Evolutionary conservation across 768 basidiomycete species (phyloP).

Genomic region (Boletus edulis): DNA sequence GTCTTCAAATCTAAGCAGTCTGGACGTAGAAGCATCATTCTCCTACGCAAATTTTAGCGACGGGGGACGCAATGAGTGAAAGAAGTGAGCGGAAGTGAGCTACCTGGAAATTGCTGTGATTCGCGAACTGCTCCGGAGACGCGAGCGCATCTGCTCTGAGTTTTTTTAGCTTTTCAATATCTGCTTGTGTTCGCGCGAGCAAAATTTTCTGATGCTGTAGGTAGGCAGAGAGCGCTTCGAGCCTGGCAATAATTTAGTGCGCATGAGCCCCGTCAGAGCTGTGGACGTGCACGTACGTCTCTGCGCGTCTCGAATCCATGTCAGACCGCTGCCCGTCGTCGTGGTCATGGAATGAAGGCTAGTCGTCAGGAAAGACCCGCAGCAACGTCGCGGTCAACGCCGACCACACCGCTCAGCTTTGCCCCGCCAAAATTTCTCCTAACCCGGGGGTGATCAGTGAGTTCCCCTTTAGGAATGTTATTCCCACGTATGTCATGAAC

Average conservation of each 20-base stretch:
- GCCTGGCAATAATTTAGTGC: slow-evolving; percentile 12
- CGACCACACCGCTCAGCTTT: slow-evolving; percentile 3
- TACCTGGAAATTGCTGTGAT: slow-evolving; percentile 37
- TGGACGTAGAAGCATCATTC: slow-evolving; percentile 6
- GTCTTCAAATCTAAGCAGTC: slow-evolving; percentile 35
- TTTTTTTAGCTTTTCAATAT: slow-evolving; percentile 54
- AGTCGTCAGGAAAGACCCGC: neutral
- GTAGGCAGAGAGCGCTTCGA: slow-evolving; percentile 64
- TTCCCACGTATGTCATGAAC: slow-evolving; percentile 21
- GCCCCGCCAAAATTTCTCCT: slow-evolving; percentile 26
- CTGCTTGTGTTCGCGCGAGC: slow-evolving; percentile 57
- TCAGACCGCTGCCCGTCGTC: slow-evolving; percentile 22
- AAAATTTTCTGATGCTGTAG: slow-evolving; percentile 58
- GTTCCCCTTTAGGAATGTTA: slow-evolving; percentile 13
- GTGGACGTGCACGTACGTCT: slow-evolving; percentile 26
- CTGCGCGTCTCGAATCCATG: slow-evolving; percentile 35
- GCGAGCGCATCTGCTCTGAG: slow-evolving; percentile 40
- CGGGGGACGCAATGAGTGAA: slow-evolving; percentile 10
- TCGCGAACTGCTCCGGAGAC: slow-evolving; percentile 34
- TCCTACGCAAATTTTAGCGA: slow-evolving; percentile 18
- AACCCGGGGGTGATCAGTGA: slow-evolving; percentile 1
- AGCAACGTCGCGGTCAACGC: slow-evolving; percentile 11
- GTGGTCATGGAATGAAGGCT: slow-evolving; percentile 32
- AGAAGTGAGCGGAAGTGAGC: slow-evolving; percentile 10
- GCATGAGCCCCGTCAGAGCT: neutral